These are phyloP conservation scores for Pseudopyrenochaeta lycopersici DNA, from an alignment of 2,329 filamentous ascomycete species.

Conservation along the genomic window DNA sequence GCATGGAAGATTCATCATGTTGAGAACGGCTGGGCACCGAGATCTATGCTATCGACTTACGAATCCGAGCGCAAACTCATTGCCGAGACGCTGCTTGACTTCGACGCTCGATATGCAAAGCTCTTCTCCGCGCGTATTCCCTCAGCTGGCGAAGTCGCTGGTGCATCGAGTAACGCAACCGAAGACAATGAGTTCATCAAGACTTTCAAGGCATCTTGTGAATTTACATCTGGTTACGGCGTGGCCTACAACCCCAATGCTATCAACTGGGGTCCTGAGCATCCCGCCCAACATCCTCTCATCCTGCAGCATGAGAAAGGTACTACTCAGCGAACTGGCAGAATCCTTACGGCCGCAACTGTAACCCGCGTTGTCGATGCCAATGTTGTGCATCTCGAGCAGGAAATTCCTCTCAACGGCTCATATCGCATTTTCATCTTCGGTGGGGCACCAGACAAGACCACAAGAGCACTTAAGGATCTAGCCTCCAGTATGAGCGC, in stretches of 20 bases:
- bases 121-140: constrained; percentile 84
- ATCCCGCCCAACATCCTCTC: constrained; percentile 74
- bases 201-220: constrained; percentile 89
- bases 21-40: constrained; percentile 80
- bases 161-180: constrained; percentile 58
- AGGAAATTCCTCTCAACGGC: constrained; percentile 88
- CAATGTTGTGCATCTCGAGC: constrained; percentile 89
- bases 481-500: constrained; percentile 71
- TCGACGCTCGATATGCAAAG: constrained; percentile 89
- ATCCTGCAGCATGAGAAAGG: constrained; percentile 67
- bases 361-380: constrained; percentile 89
- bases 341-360: constrained; percentile 78
- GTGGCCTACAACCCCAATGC: constrained; percentile 84
- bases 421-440: constrained; percentile 89
- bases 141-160: constrained; percentile 75
- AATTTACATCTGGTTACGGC: constrained; percentile 92
- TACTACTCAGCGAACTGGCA: constrained; percentile 74
- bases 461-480: constrained; percentile 73
- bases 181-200: constrained; percentile 81
- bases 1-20: constrained; percentile 97
- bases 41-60: constrained; percentile 81
- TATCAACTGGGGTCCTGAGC: constrained; percentile 81
- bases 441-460: constrained; percentile 69
- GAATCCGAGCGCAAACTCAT: constrained; percentile 85
- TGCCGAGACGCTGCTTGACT: constrained; percentile 83